These are phyloP conservation scores for Fraxinus cuspidata DNA, from an alignment of 257 asterid genomes.

Conservation along the genomic window DNA sequence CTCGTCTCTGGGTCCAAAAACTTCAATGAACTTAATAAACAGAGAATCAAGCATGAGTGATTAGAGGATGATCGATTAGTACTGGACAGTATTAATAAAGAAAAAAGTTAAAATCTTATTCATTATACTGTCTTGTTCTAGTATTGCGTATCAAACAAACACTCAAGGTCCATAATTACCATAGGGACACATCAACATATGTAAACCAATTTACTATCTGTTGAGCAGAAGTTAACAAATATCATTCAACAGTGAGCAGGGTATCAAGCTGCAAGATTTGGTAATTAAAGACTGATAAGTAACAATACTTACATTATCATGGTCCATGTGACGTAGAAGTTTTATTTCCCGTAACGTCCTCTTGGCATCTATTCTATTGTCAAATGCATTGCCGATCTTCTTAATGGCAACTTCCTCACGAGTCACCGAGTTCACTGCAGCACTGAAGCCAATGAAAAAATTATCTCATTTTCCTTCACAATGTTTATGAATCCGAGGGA, in stretches of 20 bases:
- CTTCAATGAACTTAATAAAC: background rate
- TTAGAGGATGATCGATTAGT: background rate
- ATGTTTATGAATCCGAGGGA: background rate
- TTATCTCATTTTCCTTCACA: conserved; percentile 26
- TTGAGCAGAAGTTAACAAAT: too few species aligned
- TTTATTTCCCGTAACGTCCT: conserved; percentile 92
- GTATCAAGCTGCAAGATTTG: background rate
- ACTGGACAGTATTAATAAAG: too few species aligned
- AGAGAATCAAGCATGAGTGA: background rate
- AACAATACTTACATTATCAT: conserved; percentile 68
- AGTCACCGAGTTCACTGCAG: conserved; percentile 92
- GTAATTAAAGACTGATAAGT: background rate
- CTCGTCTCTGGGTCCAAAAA: background rate
- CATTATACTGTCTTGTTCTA: background rate
- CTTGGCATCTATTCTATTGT: conserved; percentile 92
- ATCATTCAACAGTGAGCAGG: background rate
- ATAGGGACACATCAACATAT: background rate
- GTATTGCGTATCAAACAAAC: background rate
- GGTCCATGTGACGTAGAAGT: conserved; percentile 94
- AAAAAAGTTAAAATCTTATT: background rate
- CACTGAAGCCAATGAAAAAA: conserved; percentile 53
- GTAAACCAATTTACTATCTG: too few species aligned
- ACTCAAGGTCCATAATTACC: background rate
- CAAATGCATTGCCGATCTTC: conserved; percentile 99
- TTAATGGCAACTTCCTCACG: conserved; percentile 95